Base-by-base conservation (phyloP, 2,329 filamentous ascomycete species). In the Madurella mycetomatis region DNA sequence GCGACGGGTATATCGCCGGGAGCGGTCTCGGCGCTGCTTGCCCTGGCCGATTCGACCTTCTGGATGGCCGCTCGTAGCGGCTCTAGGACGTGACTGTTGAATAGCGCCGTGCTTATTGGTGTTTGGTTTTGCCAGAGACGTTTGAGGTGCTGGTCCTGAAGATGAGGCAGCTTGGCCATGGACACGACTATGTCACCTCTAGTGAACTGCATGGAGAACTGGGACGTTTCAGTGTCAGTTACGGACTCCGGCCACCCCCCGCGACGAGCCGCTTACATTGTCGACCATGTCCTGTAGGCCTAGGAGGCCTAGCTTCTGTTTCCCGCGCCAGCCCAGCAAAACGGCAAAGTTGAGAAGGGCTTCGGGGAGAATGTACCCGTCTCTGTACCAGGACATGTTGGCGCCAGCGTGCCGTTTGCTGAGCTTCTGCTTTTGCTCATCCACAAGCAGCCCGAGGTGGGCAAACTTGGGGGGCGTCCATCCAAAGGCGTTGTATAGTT, bases 191-290 rank as follows among this genome's bases (percentile, higher is more conserved):
- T 90, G 68, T 96, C 92, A 9, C 92, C 92, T 63, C 87, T 89
- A 2, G 91, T 97, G 72, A 96, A 95, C 66, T 90, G 91, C 60
- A 95, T 78, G 44, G 85, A 84, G 67, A 96, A 92, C 81, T 90
- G 56, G 11, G 37, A 16, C 16, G 37, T 31, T 16, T 25, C 7
- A 7, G 7, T n/a, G 47, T 49, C 25, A 43, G 37, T 18, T 49
- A n/a, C 32, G 47, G 12, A 50, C 48, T 74, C 51, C 72, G 66
- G 44, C 56, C 30, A 13, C 11, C 11, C 9, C 9, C 17, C 11
- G 32, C 0, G 64, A 68, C 18, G 42, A 11, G 42, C 9, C n/a
- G 66, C 80, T 51, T 73, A 88, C 87, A 55, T 84, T 83, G 16
- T 85, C 69, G 43, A 90, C 78, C 50, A 99, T 80, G 9, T 90